phyloP scores from a whole-genome alignment of 176 grass and related monocot genomes.

The barley (Hordeum vulgare) region DNA sequence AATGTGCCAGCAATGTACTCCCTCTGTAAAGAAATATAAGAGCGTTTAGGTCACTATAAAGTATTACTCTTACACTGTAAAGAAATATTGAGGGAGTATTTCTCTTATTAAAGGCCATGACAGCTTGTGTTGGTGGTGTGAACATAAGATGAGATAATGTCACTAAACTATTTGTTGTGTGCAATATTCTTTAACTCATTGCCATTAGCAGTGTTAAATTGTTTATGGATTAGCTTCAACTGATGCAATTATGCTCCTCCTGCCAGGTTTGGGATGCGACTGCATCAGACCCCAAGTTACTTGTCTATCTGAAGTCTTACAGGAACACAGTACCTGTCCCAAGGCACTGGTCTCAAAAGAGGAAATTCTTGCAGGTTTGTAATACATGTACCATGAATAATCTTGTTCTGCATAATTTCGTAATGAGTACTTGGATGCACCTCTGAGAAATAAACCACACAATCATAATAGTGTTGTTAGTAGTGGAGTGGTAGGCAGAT shows the following conservation, averaged over 20 bases:
- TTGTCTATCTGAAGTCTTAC: slow-evolving; percentile 79
- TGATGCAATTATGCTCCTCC: neutral
- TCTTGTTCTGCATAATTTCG: slow-evolving; percentile 12
- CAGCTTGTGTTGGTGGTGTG: neutral
- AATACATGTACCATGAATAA: neutral
- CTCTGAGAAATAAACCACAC: neutral
- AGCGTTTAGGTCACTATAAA: too few species aligned
- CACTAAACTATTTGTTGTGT: neutral
- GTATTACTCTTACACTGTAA: too few species aligned
- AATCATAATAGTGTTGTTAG: neutral
- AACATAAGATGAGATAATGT: neutral
- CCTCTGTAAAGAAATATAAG: too few species aligned
- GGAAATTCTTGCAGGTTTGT: slow-evolving; percentile 88
- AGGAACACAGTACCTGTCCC: slow-evolving; percentile 87
- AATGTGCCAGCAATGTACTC: neutral
- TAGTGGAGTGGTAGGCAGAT: neutral
- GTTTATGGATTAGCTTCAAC: neutral
- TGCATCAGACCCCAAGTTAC: slow-evolving; percentile 68
- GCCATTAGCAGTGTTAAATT: neutral
- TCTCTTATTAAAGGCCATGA: neutral
- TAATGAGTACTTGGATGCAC: neutral
- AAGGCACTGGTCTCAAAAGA: slow-evolving; percentile 87
- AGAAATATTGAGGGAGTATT: too few species aligned
- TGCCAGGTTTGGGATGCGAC: slow-evolving; percentile 94
- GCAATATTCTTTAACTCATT: neutral